phyloP scores from a whole-genome alignment of 2,329 filamentous ascomycete genomes.

The Leptosphaerulina australis region DNA sequence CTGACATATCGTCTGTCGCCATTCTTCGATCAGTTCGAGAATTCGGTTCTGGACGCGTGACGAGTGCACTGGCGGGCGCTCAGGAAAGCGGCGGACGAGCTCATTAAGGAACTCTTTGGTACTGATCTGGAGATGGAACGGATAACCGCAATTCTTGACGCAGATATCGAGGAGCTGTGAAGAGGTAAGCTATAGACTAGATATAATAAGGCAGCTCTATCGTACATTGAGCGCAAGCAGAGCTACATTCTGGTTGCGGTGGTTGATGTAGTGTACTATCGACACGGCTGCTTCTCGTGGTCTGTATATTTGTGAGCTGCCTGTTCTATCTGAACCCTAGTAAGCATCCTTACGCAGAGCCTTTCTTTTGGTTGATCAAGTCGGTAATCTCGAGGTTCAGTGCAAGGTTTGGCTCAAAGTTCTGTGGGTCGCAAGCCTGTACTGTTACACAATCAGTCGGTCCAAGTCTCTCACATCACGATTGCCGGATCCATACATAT shows the following conservation, averaged over 20 bases:
- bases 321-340: background rate
- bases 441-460: slow-evolving; percentile 54
- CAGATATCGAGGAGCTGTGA: slow-evolving; percentile 88
- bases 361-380: slow-evolving; percentile 96
- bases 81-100: slow-evolving; percentile 92
- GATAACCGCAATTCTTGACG: slow-evolving; percentile 99
- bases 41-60: slow-evolving; percentile 91
- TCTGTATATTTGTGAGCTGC: slow-evolving; percentile 47
- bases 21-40: slow-evolving; percentile 96
- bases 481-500: slow-evolving; percentile 63
- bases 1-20: slow-evolving; percentile 97
- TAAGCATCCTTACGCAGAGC: slow-evolving; percentile 67
- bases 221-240: slow-evolving; percentile 78
- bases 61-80: slow-evolving; percentile 84
- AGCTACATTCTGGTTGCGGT: slow-evolving; percentile 94
- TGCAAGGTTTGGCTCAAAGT: slow-evolving; percentile 97
- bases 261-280: slow-evolving; percentile 94
- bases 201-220: slow-evolving; percentile 24
- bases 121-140: slow-evolving; percentile 97
- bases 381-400: slow-evolving; percentile 96
- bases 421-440: slow-evolving; percentile 94
- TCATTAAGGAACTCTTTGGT: slow-evolving; percentile 99
- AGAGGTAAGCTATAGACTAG: slow-evolving; percentile 30
- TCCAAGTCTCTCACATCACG: background rate
- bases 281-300: slow-evolving; percentile 92